phyloP scores from a whole-genome alignment of 1,139 yeast genomes.

The Geotrichum bryndzae region DNA sequence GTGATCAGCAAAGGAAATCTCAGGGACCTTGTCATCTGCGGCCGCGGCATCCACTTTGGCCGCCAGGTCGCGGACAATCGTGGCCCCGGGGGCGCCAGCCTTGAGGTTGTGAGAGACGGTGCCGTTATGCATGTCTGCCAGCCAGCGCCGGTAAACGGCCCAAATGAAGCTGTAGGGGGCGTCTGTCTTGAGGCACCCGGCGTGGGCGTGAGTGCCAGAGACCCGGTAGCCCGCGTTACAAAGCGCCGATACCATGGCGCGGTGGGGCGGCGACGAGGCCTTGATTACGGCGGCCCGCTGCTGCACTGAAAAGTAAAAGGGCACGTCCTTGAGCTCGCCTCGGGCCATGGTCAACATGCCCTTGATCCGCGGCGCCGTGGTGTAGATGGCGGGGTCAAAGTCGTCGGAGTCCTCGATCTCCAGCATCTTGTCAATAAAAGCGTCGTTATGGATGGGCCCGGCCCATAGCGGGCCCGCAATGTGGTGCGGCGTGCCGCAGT shows the following conservation, averaged over 20 bases:
- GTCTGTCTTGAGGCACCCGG: constrained; percentile 79
- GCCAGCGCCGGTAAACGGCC: constrained; percentile 66
- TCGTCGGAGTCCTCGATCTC: constrained; percentile 42
- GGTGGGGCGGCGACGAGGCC: constrained; percentile 77
- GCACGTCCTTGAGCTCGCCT: constrained; percentile 56
- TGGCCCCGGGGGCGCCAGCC: constrained; percentile 11
- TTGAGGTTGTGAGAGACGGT: constrained; percentile 38
- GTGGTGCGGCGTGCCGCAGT: constrained; percentile 65
- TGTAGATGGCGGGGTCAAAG: constrained; percentile 51
- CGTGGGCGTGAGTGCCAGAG: constrained; percentile 82
- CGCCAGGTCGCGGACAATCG: too few relatives aligned
- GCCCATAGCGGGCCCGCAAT: constrained; percentile 97
- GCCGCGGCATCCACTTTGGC: constrained; percentile 52
- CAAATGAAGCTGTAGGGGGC: constrained; percentile 81
- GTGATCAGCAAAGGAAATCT: constrained; percentile 46
- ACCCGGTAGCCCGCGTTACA: constrained; percentile 77
- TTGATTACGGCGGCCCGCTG: constrained; percentile 72
- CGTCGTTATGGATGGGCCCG: constrained; percentile 63
- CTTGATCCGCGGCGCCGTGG: constrained; percentile 74
- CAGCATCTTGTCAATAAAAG: constrained; percentile 60
- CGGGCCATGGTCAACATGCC: constrained; percentile 88
- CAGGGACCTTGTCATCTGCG: constrained; percentile 46
- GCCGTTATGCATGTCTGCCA: constrained; percentile 40
- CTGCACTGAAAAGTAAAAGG: constrained; percentile 56
- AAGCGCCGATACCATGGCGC: constrained; percentile 67